Conservation (phyloP, 108 stramenopile species). For the Nitzschia palea region DNA sequence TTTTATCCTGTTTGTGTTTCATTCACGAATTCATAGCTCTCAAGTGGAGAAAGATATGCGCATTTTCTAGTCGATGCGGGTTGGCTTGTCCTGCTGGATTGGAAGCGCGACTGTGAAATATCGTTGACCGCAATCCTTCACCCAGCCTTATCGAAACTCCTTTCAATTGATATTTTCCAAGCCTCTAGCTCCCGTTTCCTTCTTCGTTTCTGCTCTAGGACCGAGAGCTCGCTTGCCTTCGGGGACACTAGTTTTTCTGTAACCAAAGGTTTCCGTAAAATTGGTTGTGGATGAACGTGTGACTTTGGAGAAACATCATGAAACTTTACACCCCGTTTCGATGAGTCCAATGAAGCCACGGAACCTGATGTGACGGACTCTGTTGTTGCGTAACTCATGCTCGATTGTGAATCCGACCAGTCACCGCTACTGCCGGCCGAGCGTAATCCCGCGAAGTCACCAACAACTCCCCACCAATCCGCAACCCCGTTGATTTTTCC, state of each 20-base stretch:
- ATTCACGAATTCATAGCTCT: too few species aligned
- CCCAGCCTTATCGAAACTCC: background rate
- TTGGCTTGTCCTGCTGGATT: too few species aligned
- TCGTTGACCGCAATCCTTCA: background rate
- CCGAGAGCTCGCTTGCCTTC: background rate
- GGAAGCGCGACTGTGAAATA: too few species aligned
- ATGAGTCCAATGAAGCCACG: slow-evolving; percentile 16
- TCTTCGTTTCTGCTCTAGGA: slow-evolving; percentile 2
- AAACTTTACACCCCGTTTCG: slow-evolving; percentile 16
- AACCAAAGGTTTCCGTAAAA: background rate
- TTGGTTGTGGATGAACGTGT: slow-evolving; percentile 13
- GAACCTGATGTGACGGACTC: slow-evolving; percentile 1
- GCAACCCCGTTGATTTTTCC: too few species aligned
- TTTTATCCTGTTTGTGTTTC: too few species aligned
- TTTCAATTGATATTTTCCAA: background rate
- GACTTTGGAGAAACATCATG: background rate
- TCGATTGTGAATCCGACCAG: slow-evolving; percentile 28
- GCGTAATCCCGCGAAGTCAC: background rate
- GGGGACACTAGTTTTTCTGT: background rate
- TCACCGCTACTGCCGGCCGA: slow-evolving; percentile 11
- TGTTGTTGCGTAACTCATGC: slow-evolving; percentile 17
- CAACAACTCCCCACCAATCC: slow-evolving; percentile 28
- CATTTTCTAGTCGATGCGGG: too few species aligned
- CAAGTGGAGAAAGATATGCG: too few species aligned
- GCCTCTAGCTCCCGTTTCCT: slow-evolving; percentile 8